These are phyloP conservation scores for Pythium aristosporum DNA, from an alignment of 352 stramenopile species.

Conservation along the genomic window DNA sequence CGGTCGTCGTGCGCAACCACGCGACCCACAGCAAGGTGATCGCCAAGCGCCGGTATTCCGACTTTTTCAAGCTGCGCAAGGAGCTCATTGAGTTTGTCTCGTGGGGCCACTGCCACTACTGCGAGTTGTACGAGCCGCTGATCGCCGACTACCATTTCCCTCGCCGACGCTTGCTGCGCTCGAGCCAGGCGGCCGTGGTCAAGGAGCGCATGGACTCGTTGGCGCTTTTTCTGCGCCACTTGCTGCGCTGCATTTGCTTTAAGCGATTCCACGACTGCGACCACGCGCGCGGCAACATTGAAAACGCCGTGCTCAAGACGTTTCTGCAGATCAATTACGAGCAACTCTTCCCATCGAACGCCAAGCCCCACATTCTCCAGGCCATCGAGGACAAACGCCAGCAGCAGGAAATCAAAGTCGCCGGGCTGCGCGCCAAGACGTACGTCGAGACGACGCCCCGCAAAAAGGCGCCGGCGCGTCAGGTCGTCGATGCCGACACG, in stretches of 20 bases:
- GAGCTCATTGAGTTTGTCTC: slow-evolving; percentile 81
- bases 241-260: slow-evolving; percentile 71
- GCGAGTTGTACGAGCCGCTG: slow-evolving; percentile 58
- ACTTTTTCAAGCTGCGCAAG: slow-evolving; percentile 85
- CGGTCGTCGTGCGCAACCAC: slow-evolving; percentile 76
- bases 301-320: slow-evolving; percentile 66
- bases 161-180: slow-evolving; percentile 68
- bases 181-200: slow-evolving; percentile 61
- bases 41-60: slow-evolving; percentile 77
- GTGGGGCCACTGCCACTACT: slow-evolving; percentile 72
- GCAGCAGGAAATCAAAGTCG: slow-evolving; percentile 62
- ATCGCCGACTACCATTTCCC: slow-evolving; percentile 82
- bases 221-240: slow-evolving; percentile 71
- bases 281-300: slow-evolving; percentile 66
- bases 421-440: slow-evolving; percentile 58
- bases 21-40: slow-evolving; percentile 73
- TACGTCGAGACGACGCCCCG: slow-evolving; percentile 37
- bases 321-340: slow-evolving; percentile 78
- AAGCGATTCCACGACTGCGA: slow-evolving; percentile 67
- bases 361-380: slow-evolving; percentile 59
- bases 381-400: slow-evolving; percentile 73
- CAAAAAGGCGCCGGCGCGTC: slow-evolving; percentile 26
- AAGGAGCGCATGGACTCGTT: slow-evolving; percentile 87
- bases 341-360: slow-evolving; percentile 51
- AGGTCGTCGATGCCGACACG: slow-evolving; percentile 63